These are phyloP conservation scores for Earliella scabrosa DNA, from an alignment of 1,284 basidiomycete species.

Conservation along the genomic window DNA sequence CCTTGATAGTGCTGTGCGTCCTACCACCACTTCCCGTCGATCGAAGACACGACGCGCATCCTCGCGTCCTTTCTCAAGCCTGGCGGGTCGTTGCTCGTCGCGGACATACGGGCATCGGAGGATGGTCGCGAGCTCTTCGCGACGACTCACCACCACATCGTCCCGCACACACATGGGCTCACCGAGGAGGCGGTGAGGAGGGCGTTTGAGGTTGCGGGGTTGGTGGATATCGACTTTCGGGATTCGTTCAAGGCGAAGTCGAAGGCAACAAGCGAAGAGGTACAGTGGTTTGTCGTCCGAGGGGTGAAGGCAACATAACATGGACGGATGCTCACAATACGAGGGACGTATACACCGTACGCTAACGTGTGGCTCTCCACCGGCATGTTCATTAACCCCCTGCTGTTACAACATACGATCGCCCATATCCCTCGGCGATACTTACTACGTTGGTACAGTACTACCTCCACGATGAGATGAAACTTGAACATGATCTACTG, in stretches of 20 bases:
- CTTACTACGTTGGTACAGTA: no score
- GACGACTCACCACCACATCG: slow-evolving; percentile 42
- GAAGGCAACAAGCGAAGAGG: neutral
- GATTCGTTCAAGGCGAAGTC: slow-evolving; percentile 6
- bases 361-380: no score
- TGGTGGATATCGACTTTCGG: slow-evolving; percentile 46
- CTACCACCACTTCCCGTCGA: slow-evolving; percentile 64
- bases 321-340: no score
- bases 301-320: slow-evolving; percentile 2
- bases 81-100: slow-evolving; percentile 61
- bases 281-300: slow-evolving; percentile 9
- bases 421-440: no score
- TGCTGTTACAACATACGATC: no score
- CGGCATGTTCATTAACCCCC: no score
- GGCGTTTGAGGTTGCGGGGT: slow-evolving; percentile 52
- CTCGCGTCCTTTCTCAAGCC: slow-evolving; percentile 64
- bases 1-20: slow-evolving; percentile 60
- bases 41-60: slow-evolving; percentile 52
- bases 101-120: slow-evolving; percentile 49
- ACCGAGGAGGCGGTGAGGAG: slow-evolving; percentile 46
- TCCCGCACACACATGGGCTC: slow-evolving; percentile 59
- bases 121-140: slow-evolving; percentile 30
- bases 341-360: no score
- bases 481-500: no score
- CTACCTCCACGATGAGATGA: no score